Evolutionary conservation across 768 basidiomycete species (phyloP), one percentile per base, ranked within the genome.

Genomic region (Leccinum olivaceopallidum): DNA sequence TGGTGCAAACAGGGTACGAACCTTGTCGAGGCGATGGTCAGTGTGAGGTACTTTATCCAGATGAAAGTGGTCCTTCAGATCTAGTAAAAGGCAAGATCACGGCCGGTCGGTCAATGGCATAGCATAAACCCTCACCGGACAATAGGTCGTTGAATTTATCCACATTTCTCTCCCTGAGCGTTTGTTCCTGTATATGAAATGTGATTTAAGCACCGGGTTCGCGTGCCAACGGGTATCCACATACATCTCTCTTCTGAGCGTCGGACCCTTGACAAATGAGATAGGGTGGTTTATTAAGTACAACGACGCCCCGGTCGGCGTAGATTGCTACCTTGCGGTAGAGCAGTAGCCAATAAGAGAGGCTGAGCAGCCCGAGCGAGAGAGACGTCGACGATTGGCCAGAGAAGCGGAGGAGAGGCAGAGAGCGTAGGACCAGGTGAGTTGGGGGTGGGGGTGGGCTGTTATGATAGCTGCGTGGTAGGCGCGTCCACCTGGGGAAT

Each of bases 1-100:
- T 37, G 16, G 24, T 30, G 18, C 14, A 55, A 26, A 57, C 47
- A 16, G 8, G 49, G 24, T 16, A 63, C 69, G 16, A 24, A 85
- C 88, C 77, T 86, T 87, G 75, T 89, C 88, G 5, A 90, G 78
- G 14, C 88, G 81, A 67, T 90, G 88, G 20, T 89, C 81, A 6
- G 82, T 75, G 56, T 76, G 76, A 7, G 82, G 85, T n/a, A 71
- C 60, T 26, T 58, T 63, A 18, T 68, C 64, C 53, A 82, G 66
- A 14, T 67, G 63, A 53, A 82, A 70, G 53, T 67, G 65, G 24
- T 65, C 52, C 37, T 70, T 66, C 39, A 73, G 60, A 52, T 79
- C 70, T 74, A 30, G 28, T 30, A 63, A 63, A 24, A 47, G 22
- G 48, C 32, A 47, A 20, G 30, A 6, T 62, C 49, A 50, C 50